Evolutionary conservation across 495 filamentous ascomycete genomes (phyloP), one percentile per base, ranked within the genome.

Genomic region (Wilcoxina mikolae): DNA sequence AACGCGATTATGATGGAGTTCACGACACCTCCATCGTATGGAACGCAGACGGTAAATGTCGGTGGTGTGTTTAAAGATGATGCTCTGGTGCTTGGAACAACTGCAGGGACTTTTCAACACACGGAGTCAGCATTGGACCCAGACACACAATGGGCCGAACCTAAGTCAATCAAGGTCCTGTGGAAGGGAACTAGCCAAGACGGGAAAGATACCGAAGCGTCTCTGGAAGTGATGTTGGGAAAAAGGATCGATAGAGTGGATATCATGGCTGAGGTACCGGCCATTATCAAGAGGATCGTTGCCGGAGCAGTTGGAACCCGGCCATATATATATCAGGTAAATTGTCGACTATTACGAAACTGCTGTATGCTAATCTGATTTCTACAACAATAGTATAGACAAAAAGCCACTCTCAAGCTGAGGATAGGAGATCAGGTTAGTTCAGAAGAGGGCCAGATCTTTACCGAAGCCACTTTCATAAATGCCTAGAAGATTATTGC

Each of bases 321-420:
- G 71, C 93, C 91, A 7, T 98, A 94, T 67, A 95, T 98, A 65
- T 98, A 94, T 72, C 90, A 94, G 78, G 88, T 90, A 64, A 39
- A 73, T 62, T 45, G 35, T 26, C 17, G 17, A 17, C 18, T 17
- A 41, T 23, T 4, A 23, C 4, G 20, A 35, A 17, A 3, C 18
- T 22, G 22, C 44, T 22, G 26, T 48, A 58, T 24, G 56, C 51
- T 56, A 50, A 48, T 33, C 42, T 47, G 12, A 31, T 15, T 17
- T 26, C n/a, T n/a, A n/a, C n/a, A n/a, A n/a, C n/a, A n/a, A 18
- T 20, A 66, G 63, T 66, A 49, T 20, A 44, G 27, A 3, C 63
- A 76, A 44, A 78, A 76, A 65, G 69, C 85, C 38, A 76, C 78
- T 4, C 69, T 96, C 39, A 88, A 88, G 70, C 60, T 95, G 53